Evolutionary conservation across 2,329 filamentous ascomycete genomes (phyloP).

Genomic region (Colletotrichum endophyticum): DNA sequence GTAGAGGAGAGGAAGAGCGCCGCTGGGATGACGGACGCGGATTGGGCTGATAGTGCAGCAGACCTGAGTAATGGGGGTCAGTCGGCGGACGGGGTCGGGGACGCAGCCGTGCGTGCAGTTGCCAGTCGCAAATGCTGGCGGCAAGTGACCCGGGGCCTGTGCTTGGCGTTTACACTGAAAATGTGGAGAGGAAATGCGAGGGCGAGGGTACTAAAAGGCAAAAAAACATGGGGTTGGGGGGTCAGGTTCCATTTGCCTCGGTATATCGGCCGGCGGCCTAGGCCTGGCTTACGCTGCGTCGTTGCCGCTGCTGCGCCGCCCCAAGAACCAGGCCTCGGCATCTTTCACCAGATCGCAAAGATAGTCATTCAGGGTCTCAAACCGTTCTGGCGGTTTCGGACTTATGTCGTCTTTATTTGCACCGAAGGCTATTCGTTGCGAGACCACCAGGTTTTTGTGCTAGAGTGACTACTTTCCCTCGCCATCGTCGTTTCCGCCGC

Average conservation of each 20-base stretch:
- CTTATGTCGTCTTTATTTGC: neutral
- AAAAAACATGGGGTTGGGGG: conserved; percentile 5
- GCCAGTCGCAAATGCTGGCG: neutral
- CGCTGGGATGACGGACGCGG: conserved; percentile 1
- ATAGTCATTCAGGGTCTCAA: neutral
- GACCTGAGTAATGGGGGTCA: conserved; percentile 1
- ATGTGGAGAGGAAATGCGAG: neutral
- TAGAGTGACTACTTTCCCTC: neutral
- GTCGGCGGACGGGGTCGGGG: neutral
- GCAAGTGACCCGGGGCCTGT: neutral
- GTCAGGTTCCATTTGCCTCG: neutral
- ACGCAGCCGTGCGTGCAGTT: neutral
- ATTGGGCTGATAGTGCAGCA: neutral
- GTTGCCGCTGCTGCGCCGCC: neutral
- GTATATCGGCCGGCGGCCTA: neutral
- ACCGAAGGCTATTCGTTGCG: neutral
- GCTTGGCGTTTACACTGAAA: neutral
- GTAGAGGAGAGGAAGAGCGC: neutral
- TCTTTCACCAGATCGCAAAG: neutral
- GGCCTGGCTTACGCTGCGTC: neutral
- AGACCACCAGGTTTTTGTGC: neutral
- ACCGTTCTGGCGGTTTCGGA: neutral
- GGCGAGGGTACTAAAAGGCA: conserved; percentile 3
- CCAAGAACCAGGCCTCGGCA: neutral
- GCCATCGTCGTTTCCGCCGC: neutral